Conservation (phyloP, 202 grass and related monocot genomes). For the Musa balbisiana region DNA sequence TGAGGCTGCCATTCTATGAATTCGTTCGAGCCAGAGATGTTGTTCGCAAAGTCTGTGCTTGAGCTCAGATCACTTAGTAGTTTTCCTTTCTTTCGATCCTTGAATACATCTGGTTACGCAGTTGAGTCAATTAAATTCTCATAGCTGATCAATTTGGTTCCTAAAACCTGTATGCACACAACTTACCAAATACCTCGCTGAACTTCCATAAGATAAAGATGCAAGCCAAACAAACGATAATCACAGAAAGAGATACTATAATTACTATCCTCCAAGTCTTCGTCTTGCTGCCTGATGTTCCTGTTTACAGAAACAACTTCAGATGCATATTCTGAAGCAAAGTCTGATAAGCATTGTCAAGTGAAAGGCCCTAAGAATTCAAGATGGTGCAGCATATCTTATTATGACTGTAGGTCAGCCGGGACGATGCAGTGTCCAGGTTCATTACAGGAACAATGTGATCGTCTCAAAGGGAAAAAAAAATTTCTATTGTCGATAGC, state of each 20-base stretch:
- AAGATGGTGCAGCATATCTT: background rate
- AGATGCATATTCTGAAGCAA: background rate
- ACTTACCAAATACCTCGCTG: conserved; percentile 26
- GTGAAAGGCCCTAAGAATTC: background rate
- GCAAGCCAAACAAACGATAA: background rate
- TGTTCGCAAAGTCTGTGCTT: background rate
- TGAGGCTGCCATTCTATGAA: background rate
- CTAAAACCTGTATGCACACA: background rate
- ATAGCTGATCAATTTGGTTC: background rate
- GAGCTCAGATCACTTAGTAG: background rate
- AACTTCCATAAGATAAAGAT: conserved; percentile 27
- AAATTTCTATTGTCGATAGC: too few species aligned
- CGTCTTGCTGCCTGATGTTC: conserved; percentile 13
- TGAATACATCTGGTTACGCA: background rate
- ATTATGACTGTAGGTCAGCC: background rate
- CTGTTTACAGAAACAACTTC: background rate
- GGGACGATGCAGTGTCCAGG: background rate
- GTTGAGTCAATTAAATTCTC: background rate
- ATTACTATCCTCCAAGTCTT: conserved; percentile 7
- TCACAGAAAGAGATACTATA: conserved; percentile 10
- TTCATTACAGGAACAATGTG: background rate
- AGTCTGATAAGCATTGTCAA: background rate
- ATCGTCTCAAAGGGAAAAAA: background rate
- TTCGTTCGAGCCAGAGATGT: background rate
- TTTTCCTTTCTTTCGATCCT: background rate